These are phyloP conservation scores for Aspergillus persii DNA, from an alignment of 2,329 filamentous ascomycete genomes.

Conservation along the genomic window DNA sequence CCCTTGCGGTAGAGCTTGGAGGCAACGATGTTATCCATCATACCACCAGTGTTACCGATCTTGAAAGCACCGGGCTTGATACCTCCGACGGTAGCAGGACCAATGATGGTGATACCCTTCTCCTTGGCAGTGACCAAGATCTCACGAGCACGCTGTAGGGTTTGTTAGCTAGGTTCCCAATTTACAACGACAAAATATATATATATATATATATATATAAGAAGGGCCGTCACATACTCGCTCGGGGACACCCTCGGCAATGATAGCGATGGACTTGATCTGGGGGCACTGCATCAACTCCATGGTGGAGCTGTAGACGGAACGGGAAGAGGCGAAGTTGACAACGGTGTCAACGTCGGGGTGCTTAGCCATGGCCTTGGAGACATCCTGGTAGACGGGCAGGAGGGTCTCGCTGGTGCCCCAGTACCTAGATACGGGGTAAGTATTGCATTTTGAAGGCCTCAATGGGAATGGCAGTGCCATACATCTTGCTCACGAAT, in stretches of 20 bases:
- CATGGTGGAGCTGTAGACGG: constrained; percentile 97
- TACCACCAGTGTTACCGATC: constrained; percentile 99
- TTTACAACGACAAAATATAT: no score
- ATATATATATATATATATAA: no score
- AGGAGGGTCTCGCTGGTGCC: constrained; percentile 98
- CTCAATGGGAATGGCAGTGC: constrained; percentile 1
- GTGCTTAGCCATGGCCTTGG: constrained; percentile 95
- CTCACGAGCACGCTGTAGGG: constrained; percentile 82
- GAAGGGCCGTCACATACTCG: constrained; percentile 61
- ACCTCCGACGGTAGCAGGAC: constrained; percentile 95
- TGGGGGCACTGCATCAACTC: constrained; percentile 97
- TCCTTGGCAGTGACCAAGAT: constrained; percentile 95
- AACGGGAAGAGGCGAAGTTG: constrained; percentile 99
- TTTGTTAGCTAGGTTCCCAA: constrained; percentile 6
- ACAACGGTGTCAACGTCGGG: constrained; percentile 94
- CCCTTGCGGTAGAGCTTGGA: constrained; percentile 99
- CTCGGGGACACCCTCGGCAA: constrained; percentile 98
- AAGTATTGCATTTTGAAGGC: background rate
- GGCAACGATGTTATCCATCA: constrained; percentile 99
- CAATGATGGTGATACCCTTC: constrained; percentile 99
- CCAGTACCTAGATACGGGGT: constrained; percentile 69
- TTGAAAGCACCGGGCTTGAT: constrained; percentile 99
- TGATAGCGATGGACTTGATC: constrained; percentile 98
- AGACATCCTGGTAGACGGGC: constrained; percentile 92
- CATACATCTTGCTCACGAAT: constrained; percentile 98